Evolutionary conservation across 306 rosid species (phyloP).

Genomic region (Fragaria vesca): DNA sequence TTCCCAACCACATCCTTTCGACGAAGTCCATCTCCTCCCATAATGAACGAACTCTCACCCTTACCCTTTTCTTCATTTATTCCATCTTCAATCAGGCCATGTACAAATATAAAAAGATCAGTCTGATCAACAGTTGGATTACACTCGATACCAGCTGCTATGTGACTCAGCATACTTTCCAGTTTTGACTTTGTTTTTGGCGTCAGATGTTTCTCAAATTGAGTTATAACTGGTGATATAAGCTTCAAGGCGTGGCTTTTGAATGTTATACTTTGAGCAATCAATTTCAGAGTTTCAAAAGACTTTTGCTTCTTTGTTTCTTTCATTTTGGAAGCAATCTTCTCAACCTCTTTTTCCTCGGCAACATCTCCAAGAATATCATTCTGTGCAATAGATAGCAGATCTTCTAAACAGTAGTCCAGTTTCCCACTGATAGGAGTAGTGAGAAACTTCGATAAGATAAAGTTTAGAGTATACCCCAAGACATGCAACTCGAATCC

Average conservation of each 20-base stretch:
- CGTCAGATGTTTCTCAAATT: constrained; percentile 56
- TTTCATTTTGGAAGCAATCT: constrained; percentile 95
- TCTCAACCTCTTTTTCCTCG: constrained; percentile 90
- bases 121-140: constrained; percentile 78
- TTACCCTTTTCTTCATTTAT: constrained; percentile 52
- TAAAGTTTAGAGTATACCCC: constrained; percentile 78
- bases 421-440: constrained; percentile 58
- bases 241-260: constrained; percentile 67
- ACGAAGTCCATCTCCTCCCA: constrained; percentile 30
- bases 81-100: constrained; percentile 76
- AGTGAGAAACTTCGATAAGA: constrained; percentile 67
- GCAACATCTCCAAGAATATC: constrained; percentile 91
- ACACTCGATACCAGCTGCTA: constrained; percentile 81
- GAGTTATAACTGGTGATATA: constrained; percentile 63
- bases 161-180: constrained; percentile 71
- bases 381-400: constrained; percentile 66
- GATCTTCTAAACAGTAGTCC: constrained; percentile 86
- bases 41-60: constrained; percentile 34
- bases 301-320: constrained; percentile 79
- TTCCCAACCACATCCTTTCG: constrained; percentile 29
- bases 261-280: constrained; percentile 75
- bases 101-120: constrained; percentile 64
- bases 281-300: constrained; percentile 71
- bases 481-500: constrained; percentile 93
- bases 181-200: constrained; percentile 68